These are phyloP conservation scores for Calonectria fujianensis DNA, from an alignment of 2,329 filamentous ascomycete genomes.

Conservation along the genomic window DNA sequence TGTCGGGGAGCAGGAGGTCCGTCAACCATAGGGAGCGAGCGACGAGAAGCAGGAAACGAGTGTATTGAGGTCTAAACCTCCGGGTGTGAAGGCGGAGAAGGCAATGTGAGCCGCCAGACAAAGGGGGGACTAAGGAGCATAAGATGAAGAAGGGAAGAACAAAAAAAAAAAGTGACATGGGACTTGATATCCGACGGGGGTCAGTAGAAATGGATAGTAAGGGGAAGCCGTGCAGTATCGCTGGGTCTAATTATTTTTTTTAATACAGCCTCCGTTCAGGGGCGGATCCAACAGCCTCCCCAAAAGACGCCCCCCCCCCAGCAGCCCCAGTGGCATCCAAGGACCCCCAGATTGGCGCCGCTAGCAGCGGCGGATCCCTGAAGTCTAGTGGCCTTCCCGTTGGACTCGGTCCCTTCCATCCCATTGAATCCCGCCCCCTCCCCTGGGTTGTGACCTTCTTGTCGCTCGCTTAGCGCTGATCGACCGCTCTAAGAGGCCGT, in stretches of 20 bases:
- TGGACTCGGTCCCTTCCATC: slow-evolving; percentile 29
- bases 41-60: slow-evolving; percentile 55
- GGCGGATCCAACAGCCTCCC: slow-evolving; percentile 53
- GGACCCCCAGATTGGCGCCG: slow-evolving; percentile 58
- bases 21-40: slow-evolving; percentile 57
- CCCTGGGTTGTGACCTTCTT: slow-evolving; percentile 42
- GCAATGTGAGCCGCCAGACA: slow-evolving; percentile 26
- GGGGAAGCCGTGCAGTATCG: slow-evolving; percentile 44
- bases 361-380: slow-evolving; percentile 54
- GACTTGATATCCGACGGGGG: slow-evolving; percentile 36
- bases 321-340: slow-evolving; percentile 34
- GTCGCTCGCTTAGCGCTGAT: slow-evolving; percentile 56
- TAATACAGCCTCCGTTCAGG: slow-evolving; percentile 56
- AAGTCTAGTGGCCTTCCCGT: slow-evolving; percentile 53
- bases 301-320: slow-evolving; percentile 37
- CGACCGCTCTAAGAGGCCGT: slow-evolving; percentile 51
- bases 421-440: slow-evolving; percentile 22
- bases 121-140: slow-evolving; percentile 40
- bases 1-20: slow-evolving; percentile 54
- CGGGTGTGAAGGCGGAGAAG: slow-evolving; percentile 40
- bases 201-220: slow-evolving; percentile 41
- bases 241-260: slow-evolving; percentile 55
- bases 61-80: slow-evolving; percentile 56
- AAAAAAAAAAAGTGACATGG: slow-evolving; percentile 39
- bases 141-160: slow-evolving; percentile 40